Evolutionary conservation across 495 filamentous ascomycete genomes (phyloP), one percentile per base, ranked within the genome.

Genomic region (Xylaria castorea): DNA sequence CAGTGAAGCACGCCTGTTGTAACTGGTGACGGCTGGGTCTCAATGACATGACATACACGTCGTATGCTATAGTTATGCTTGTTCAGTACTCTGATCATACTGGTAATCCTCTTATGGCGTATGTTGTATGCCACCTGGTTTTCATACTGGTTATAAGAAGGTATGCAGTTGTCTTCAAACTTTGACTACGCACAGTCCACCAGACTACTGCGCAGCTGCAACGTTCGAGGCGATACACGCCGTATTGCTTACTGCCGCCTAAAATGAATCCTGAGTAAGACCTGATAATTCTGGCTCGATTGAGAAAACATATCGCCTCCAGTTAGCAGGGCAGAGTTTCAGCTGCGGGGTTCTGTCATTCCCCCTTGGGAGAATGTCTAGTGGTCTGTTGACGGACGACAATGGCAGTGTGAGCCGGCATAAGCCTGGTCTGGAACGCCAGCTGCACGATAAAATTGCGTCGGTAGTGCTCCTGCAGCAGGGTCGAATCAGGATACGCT

Each of bases 351-450:
- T 44, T 63, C 44, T 63, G 16, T 22, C 58, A 11, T 62, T 63
- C 68, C 58, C 27, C 20, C 12, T 18, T 34, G 57, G 44, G 32
- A 42, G 32, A 46, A 44, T 32, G 66, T 55, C 64, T 25, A 48
- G 62, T 65, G 62, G 62, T 34, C 22, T 14, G 62, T 65, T 42
- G 9, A 42, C 38, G 22, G 9, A 42, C 38, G 22, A 63, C 22
- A 61, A 38, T 40, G 20, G 34, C 58, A 61, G 34, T 30, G 36
- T 34, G 66, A 68, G 50, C 50, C 68, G 61, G 46, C 46, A 66
- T 53, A 66, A 38, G 69, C 69, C 12, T 34, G 60, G 40, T 55
- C 58, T 71, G 69, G 60, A 71, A 71, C 60, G 69, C 42, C 70
- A 50, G 40, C 36, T 72, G 70, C 63, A 72, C 51, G 60, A 65